Evolutionary conservation across 768 basidiomycete species (phyloP).

Genomic region (Boletales sp.): DNA sequence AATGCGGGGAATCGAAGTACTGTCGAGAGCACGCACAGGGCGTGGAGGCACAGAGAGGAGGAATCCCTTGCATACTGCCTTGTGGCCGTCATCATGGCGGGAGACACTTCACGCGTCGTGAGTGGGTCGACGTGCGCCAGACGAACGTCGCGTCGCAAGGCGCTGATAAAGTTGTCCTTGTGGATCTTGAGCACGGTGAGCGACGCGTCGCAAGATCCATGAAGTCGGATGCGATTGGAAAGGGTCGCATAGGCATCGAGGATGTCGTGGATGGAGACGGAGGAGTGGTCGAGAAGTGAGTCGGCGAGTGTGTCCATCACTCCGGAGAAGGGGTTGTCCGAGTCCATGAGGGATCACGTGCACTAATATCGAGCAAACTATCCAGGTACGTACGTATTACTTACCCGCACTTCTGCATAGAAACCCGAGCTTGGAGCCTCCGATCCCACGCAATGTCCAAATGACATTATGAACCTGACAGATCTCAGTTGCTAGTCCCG

Average conservation of each 20-base stretch:
- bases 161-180: constrained; percentile 35
- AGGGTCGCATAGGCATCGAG: constrained; percentile 59
- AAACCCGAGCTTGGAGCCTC: too few relatives aligned
- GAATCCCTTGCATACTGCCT: constrained; percentile 39
- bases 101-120: too few relatives aligned
- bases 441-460: too few relatives aligned
- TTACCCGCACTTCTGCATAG: too few relatives aligned
- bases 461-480: too few relatives aligned
- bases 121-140: constrained; percentile 37
- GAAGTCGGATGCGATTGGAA: constrained; percentile 39
- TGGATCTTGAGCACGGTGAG: constrained; percentile 31
- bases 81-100: constrained; percentile 31
- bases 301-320: constrained; percentile 42
- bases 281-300: constrained; percentile 38
- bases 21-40: constrained; percentile 48
- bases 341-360: constrained; percentile 1
- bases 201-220: background rate
- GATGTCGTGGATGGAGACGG: constrained; percentile 50
- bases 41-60: constrained; percentile 48
- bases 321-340: too few relatives aligned
- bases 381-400: too few relatives aligned
- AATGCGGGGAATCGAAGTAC: constrained; percentile 48
- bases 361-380: too few relatives aligned
- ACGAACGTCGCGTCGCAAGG: constrained; percentile 50
- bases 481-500: too few relatives aligned